These are phyloP conservation scores for Albatrellus ellisii DNA, from an alignment of 768 basidiomycete species.

Conservation along the genomic window DNA sequence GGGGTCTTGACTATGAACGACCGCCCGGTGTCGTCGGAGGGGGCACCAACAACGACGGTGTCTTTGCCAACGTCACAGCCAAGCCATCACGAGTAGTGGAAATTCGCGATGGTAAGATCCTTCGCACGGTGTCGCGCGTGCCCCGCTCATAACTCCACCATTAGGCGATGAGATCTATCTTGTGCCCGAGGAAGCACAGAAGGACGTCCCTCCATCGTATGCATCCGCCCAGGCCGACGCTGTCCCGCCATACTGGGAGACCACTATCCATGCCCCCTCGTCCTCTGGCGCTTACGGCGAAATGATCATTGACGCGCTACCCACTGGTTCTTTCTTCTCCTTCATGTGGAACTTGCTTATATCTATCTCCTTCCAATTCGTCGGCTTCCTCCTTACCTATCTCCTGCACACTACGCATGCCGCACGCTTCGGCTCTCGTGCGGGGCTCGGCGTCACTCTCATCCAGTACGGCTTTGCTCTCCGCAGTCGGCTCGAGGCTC, in stretches of 20 bases:
- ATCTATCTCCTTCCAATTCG: slow-evolving; percentile 94
- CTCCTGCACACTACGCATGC: slow-evolving; percentile 90
- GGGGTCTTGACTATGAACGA: slow-evolving; percentile 28
- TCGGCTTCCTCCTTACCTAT: slow-evolving; percentile 87
- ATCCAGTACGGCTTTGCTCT: slow-evolving; percentile 91
- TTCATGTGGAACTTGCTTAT: slow-evolving; percentile 91
- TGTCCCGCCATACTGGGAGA: slow-evolving; percentile 98
- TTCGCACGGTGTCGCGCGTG: slow-evolving; percentile 9
- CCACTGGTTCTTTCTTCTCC: slow-evolving; percentile 69
- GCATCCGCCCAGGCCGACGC: slow-evolving; percentile 85
- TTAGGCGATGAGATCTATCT: slow-evolving; percentile 59
- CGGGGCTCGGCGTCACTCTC: slow-evolving; percentile 90
- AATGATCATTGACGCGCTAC: slow-evolving; percentile 83
- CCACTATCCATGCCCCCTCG: slow-evolving; percentile 86
- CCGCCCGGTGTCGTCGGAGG: slow-evolving; percentile 42
- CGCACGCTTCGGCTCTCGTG: slow-evolving; percentile 83
- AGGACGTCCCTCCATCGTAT: slow-evolving; percentile 87
- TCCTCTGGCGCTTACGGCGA: slow-evolving; percentile 52
- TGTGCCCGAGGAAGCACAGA: slow-evolving; percentile 73
- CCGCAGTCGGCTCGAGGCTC: slow-evolving; percentile 35
- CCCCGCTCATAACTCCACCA: not conserved
- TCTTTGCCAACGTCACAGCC: slow-evolving; percentile 91
- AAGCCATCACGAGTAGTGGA: slow-evolving; percentile 55
- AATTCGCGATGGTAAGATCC: slow-evolving; percentile 43
- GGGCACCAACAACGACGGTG: slow-evolving; percentile 73